A percentile compares a stretch with the other conserved stretches of the same genome.
These are phyloP conservation scores for Ogataea glucozyma DNA, from an alignment of 805 yeast genomes.

Conservation along the genomic window DNA sequence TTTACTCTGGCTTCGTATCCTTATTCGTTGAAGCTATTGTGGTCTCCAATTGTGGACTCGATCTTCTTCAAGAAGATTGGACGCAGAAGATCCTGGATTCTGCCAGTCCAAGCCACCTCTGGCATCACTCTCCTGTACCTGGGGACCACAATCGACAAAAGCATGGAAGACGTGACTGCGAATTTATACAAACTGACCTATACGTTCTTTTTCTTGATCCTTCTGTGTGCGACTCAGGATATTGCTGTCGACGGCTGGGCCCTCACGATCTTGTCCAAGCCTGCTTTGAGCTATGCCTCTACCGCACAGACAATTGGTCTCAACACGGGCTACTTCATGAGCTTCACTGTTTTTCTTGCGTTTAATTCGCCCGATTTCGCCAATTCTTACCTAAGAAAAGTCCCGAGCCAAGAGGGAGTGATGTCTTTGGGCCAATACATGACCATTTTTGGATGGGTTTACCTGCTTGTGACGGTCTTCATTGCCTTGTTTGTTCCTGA, in stretches of 20 bases:
- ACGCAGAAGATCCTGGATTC: slow-evolving; percentile 88
- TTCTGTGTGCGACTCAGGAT: slow-evolving; percentile 95
- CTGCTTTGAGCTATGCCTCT: slow-evolving; percentile 85
- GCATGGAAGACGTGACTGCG: slow-evolving; percentile 45
- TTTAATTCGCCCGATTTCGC: slow-evolving; percentile 91
- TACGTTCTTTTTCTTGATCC: slow-evolving; percentile 74
- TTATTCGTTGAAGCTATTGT: slow-evolving; percentile 83
- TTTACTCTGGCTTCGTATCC: slow-evolving; percentile 94
- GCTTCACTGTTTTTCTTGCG: slow-evolving; percentile 89
- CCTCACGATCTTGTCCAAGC: slow-evolving; percentile 75
- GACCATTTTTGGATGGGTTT: slow-evolving; percentile 73
- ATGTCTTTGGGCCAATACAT: slow-evolving; percentile 75
- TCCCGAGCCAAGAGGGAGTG: slow-evolving; percentile 64
- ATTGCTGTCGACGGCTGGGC: slow-evolving; percentile 99
- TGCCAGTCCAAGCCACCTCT: slow-evolving; percentile 86
- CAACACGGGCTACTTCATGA: slow-evolving; percentile 87
- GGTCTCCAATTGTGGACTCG: slow-evolving; percentile 97
- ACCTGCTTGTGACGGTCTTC: slow-evolving; percentile 62
- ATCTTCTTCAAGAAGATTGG: slow-evolving; percentile 68
- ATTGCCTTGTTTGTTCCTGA: slow-evolving; percentile 67
- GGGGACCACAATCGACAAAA: slow-evolving; percentile 56
- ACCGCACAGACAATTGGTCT: slow-evolving; percentile 97
- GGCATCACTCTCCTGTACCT: slow-evolving; percentile 65
- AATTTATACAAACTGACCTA: slow-evolving; percentile 60
- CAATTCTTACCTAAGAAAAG: slow-evolving; percentile 71